These are phyloP conservation scores for Lasiosphaeria miniovina DNA, from an alignment of 495 filamentous ascomycete species.

Conservation along the genomic window DNA sequence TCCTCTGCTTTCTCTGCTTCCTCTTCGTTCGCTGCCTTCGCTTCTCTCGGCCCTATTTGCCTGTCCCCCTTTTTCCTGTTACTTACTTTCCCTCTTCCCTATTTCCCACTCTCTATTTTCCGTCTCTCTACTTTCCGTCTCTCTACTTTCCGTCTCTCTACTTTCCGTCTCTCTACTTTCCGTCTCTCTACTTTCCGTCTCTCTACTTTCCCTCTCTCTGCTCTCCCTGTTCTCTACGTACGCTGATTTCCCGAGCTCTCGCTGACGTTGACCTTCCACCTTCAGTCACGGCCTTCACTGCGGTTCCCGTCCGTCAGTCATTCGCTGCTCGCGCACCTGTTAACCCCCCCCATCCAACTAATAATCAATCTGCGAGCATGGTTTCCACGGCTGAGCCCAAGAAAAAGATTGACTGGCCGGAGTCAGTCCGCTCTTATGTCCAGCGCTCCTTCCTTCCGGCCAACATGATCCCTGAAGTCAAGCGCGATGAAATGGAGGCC, in stretches of 20 bases:
- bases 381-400: conserved; percentile 31
- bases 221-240: too few relatives aligned
- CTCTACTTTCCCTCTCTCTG: too few relatives aligned
- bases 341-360: background rate
- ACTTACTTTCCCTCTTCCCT: too few relatives aligned
- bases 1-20: too few relatives aligned
- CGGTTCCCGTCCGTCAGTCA: conserved; percentile 47
- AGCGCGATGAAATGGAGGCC: conserved; percentile 67
- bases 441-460: conserved; percentile 76
- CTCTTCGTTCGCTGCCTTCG: too few relatives aligned
- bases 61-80: too few relatives aligned
- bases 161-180: too few relatives aligned
- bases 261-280: conserved; percentile 24
- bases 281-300: conserved; percentile 47
- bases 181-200: too few relatives aligned
- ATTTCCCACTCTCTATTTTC: too few relatives aligned
- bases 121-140: too few relatives aligned
- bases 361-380: conserved; percentile 14
- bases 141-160: too few relatives aligned
- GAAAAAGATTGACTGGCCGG: conserved; percentile 71
- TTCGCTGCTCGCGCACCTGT: conserved; percentile 22
- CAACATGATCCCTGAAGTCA: conserved; percentile 63
- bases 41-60: too few relatives aligned
- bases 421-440: conserved; percentile 75
- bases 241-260: background rate